Conservation (phyloP, 306 rosid genomes). For the Medicago lupulina region DNA sequence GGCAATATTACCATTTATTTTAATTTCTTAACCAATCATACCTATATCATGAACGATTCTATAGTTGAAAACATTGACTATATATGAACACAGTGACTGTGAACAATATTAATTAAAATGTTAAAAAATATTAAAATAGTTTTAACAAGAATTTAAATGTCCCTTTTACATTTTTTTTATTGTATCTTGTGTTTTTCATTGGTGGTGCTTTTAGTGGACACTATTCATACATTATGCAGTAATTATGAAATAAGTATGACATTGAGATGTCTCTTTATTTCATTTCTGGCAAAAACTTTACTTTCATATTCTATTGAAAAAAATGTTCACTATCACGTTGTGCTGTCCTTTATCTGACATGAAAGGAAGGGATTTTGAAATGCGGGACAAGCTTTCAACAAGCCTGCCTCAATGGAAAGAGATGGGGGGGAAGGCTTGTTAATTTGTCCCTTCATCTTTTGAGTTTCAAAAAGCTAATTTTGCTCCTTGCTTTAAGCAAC, state of each 20-base stretch:
- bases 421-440: not conserved
- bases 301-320: constrained; percentile 1
- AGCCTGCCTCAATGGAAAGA: not conserved
- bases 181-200: not conserved
- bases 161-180: not conserved
- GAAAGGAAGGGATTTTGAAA: constrained; percentile 8
- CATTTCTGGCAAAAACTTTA: not conserved
- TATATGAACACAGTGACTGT: not conserved
- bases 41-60: too few species aligned
- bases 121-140: too few species aligned
- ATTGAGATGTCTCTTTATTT: not conserved
- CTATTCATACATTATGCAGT: not conserved
- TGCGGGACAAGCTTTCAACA: not conserved
- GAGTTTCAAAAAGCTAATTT: constrained; percentile 3
- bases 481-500: constrained; percentile 20
- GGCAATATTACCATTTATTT: not conserved
- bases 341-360: not conserved
- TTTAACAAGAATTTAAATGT: not conserved
- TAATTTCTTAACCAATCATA: too few species aligned
- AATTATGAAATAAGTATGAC: not conserved
- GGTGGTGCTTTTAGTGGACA: not conserved
- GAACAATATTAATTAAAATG: not conserved
- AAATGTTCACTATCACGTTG: not conserved
- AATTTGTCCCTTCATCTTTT: constrained; percentile 25
- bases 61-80: too few species aligned